A percentile compares a stretch with the other conserved stretches of the same genome.
Evolutionary conservation across 768 basidiomycete species (phyloP).

Genomic region (Phallus indusiatus): DNA sequence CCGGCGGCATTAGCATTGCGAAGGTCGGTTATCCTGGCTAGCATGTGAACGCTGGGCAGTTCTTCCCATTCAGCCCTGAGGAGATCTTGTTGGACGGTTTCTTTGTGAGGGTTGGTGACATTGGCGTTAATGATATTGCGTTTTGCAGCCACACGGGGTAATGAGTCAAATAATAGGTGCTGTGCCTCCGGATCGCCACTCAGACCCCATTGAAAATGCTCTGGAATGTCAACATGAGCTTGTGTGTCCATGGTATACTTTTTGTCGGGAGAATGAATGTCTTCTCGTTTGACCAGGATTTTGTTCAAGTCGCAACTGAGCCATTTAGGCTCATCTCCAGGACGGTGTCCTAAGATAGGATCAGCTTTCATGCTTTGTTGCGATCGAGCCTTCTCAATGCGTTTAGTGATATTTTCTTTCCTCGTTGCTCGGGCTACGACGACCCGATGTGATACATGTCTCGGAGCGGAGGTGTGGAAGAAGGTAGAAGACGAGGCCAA

Average conservation of each 20-base stretch:
- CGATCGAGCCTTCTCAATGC: slow-evolving; percentile 30
- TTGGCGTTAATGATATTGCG: slow-evolving; percentile 13
- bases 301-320: slow-evolving; percentile 52
- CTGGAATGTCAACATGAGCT: slow-evolving; percentile 35
- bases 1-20: slow-evolving; percentile 81
- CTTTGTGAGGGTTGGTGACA: slow-evolving; percentile 11
- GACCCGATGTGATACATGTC: slow-evolving; percentile 15
- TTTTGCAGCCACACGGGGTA: slow-evolving; percentile 47
- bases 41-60: slow-evolving; percentile 37
- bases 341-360: slow-evolving; percentile 65
- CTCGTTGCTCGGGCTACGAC: slow-evolving; percentile 22
- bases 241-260: slow-evolving; percentile 2
- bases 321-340: slow-evolving; percentile 63
- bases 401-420: slow-evolving; percentile 28
- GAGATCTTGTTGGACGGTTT: not conserved
- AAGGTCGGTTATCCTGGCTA: slow-evolving; percentile 71
- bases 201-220: slow-evolving; percentile 58
- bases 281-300: slow-evolving; percentile 46
- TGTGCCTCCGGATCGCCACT: slow-evolving; percentile 38
- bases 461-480: slow-evolving; percentile 1
- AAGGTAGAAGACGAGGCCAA: not conserved
- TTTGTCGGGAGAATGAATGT: slow-evolving; percentile 23
- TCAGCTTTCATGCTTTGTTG: slow-evolving; percentile 41
- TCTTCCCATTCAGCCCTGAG: slow-evolving; percentile 25
- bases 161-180: slow-evolving; percentile 49